Percentiles rank a stretch among this genome's conserved stretches.
Conservation (phyloP, 371 early-diverging fungal species). For the Choanephora cucurbitarum region DNA sequence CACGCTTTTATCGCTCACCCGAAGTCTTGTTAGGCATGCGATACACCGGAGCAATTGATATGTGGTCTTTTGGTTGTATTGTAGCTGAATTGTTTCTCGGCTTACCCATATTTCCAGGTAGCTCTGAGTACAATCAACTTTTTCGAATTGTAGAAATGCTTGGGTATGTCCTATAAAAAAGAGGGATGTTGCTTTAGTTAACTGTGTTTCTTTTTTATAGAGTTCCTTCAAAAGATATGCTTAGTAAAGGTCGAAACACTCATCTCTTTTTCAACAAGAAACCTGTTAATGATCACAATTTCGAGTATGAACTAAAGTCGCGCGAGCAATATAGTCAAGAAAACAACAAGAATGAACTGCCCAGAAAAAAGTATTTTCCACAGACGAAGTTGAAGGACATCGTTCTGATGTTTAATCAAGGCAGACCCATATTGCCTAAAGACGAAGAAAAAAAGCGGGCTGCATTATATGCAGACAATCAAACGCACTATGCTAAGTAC, state of each 20-base stretch:
- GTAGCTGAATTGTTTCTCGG: constrained; percentile 96
- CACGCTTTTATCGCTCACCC: constrained; percentile 96
- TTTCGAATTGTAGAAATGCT: constrained; percentile 87
- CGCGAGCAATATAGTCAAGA: constrained; percentile 84
- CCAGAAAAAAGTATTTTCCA: constrained; percentile 85
- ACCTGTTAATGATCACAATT: constrained; percentile 37
- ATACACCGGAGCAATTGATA: constrained; percentile 96
- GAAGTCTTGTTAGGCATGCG: constrained; percentile 95
- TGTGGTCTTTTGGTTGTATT: constrained; percentile 99
- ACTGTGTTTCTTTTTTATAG: constrained; percentile 15
- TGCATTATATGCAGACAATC: not conserved
- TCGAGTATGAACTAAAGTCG: constrained; percentile 72
- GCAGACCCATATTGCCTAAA: constrained; percentile 61
- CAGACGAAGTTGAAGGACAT: constrained; percentile 80
- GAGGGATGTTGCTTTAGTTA: too few relatives aligned
- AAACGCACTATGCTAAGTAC: not conserved
- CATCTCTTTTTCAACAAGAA: constrained; percentile 31
- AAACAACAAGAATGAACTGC: constrained; percentile 71
- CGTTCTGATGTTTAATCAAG: constrained; percentile 71
- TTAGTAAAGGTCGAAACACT: constrained; percentile 39
- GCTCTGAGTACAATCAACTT: constrained; percentile 93
- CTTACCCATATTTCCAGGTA: constrained; percentile 93
- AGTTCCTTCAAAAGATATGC: constrained; percentile 37
- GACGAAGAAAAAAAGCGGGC: constrained; percentile 45
- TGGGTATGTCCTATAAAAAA: constrained; percentile 65